These are phyloP conservation scores for Xylaria sp. DNA, from an alignment of 495 filamentous ascomycete species.

Conservation along the genomic window DNA sequence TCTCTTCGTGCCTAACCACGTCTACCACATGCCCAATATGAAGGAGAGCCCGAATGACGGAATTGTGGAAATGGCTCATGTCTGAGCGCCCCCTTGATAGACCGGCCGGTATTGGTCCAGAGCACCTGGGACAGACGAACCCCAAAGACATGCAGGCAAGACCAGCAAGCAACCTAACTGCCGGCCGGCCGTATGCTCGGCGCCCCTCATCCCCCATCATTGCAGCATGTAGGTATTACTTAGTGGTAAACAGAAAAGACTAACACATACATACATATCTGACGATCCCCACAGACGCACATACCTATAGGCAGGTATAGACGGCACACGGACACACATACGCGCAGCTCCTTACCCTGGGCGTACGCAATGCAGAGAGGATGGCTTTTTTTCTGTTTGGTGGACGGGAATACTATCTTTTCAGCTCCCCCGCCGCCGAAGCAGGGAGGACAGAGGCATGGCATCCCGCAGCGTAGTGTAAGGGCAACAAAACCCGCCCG, in stretches of 20 bases:
- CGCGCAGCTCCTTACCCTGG: not conserved
- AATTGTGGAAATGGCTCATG: slow-evolving; percentile 65
- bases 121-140: not conserved
- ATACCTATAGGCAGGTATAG: not conserved
- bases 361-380: not conserved
- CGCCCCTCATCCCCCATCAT: slow-evolving; percentile 20
- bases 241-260: not conserved
- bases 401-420: slow-evolving; percentile 6
- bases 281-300: slow-evolving; percentile 21
- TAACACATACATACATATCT: slow-evolving; percentile 6
- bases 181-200: slow-evolving; percentile 28
- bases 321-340: slow-evolving; percentile 13
- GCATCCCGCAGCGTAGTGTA: not conserved
- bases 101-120: not conserved
- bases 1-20: not conserved
- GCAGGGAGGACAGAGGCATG: not conserved
- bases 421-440: slow-evolving; percentile 19
- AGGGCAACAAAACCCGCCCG: not conserved
- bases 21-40: not conserved
- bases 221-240: slow-evolving; percentile 19
- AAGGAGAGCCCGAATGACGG: not conserved
- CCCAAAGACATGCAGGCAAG: slow-evolving; percentile 13
- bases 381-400: not conserved
- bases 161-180: slow-evolving; percentile 24
- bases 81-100: slow-evolving; percentile 41